A percentile compares a stretch with the other conserved stretches of the same genome.
phyloP scores from a whole-genome alignment of 495 filamentous ascomycete species.

The Daldinia concentrica region DNA sequence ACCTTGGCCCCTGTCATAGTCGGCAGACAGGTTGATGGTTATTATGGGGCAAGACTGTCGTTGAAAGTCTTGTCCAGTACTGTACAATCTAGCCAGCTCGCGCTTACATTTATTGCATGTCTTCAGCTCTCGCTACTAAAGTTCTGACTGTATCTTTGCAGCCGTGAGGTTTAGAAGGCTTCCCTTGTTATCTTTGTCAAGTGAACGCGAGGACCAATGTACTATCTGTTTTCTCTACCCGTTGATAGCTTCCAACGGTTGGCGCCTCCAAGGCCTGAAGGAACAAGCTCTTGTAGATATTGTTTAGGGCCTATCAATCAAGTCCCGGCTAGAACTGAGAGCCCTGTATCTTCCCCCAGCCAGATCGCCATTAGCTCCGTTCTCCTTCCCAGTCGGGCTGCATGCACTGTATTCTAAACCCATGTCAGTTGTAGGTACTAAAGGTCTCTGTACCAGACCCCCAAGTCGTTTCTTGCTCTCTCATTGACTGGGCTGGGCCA shows the following conservation, averaged over 20 bases:
- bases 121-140: constrained; percentile 29
- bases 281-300: constrained; percentile 38
- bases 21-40: constrained; percentile 42
- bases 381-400: constrained; percentile 65
- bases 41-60: constrained; percentile 31
- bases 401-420: constrained; percentile 55
- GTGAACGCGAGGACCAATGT: constrained; percentile 5
- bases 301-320: constrained; percentile 43
- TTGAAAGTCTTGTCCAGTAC: constrained; percentile 22
- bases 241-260: constrained; percentile 20
- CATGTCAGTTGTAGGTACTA: constrained; percentile 55
- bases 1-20: constrained; percentile 31
- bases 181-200: constrained; percentile 3
- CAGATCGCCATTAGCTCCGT: constrained; percentile 60
- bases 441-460: constrained; percentile 52
- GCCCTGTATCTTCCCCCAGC: constrained; percentile 50
- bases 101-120: constrained; percentile 27
- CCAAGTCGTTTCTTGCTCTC: constrained; percentile 51
- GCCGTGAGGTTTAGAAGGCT: constrained; percentile 12
- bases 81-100: constrained; percentile 32
- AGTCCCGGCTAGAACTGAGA: constrained; percentile 47
- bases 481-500: constrained; percentile 49
- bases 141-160: constrained; percentile 28
- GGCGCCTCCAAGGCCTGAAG: constrained; percentile 21
- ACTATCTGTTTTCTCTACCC: constrained; percentile 13